Evolutionary conservation across 768 basidiomycete species (phyloP), one percentile per base, ranked within the genome.

Genomic region (Coprinopsis marcescibilis): DNA sequence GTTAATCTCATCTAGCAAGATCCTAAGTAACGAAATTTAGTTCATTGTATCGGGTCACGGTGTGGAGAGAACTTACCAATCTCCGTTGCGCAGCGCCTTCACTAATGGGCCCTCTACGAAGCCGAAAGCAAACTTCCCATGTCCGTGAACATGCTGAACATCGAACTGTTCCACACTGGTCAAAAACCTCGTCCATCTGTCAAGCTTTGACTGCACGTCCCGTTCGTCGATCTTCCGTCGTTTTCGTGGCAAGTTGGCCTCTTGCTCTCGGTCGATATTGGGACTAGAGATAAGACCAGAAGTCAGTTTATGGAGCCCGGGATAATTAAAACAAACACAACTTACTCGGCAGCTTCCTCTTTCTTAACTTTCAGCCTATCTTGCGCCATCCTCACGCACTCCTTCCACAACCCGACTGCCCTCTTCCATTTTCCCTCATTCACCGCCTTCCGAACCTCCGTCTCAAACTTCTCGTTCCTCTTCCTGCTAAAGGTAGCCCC

Each of bases 81-180:
- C 81, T 4, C 96, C 96, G 37, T 75, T 75, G 23, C 85, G 77
- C 46, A 99, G 64, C 2, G 96, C 96, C 55, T 84, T 88, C 19
- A 96, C 81, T n/a, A 99, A 69, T 11, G 96, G 94, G 0, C 95
- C 96, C 60, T 99, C 96, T 1, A 98, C 83, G 56, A 97, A 98
- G 7, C 83, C 82, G 58, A 98, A 98, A 0, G 93, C 88, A 58
- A 96, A 87, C 60, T 89, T 93, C 21, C 89, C 83, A 56, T 87
- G 85, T 40, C 84, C 85, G 47, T 81, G 80, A n/a, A 92, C 82
- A 61, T 94, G 85, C 56, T 94, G 89, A 1, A 85, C 70, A 53
- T 95, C 89, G 53, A 99, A 99, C 24, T 83, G 80, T 25, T 78
- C 71, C 4, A 95, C 78, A 17, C 83, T 80, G 24, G 54, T 67